Conservation (phyloP, 2,329 filamentous ascomycete species). For the Trichoderma sp. region DNA sequence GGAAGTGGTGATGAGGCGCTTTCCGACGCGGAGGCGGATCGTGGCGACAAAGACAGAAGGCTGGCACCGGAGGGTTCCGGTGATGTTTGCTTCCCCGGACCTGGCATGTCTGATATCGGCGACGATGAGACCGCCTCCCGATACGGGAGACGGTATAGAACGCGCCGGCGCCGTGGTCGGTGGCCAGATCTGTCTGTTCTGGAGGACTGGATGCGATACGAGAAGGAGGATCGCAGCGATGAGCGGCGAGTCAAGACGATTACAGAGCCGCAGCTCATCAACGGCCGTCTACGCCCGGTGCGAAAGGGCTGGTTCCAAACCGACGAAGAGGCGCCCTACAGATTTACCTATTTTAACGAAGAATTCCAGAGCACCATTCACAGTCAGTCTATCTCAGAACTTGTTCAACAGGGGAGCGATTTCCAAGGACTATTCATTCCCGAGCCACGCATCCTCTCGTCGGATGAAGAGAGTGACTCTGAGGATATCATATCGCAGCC, state of each 20-base stretch:
- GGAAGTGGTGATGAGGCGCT: constrained; percentile 32
- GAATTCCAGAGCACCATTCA: constrained; percentile 95
- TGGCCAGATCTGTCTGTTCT: constrained; percentile 86
- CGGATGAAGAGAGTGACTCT: constrained; percentile 67
- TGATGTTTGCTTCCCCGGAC: constrained; percentile 89
- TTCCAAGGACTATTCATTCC: constrained; percentile 91
- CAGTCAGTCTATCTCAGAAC: constrained; percentile 89
- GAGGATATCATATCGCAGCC: constrained; percentile 35
- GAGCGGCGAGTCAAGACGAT: constrained; percentile 85
- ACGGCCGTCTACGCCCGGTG: constrained; percentile 79
- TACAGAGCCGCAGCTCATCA: constrained; percentile 88
- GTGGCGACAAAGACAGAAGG: constrained; percentile 38
- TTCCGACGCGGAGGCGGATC: constrained; percentile 30
- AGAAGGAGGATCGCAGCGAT: constrained; percentile 75
- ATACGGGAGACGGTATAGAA: constrained; percentile 36
- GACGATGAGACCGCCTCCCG: constrained; percentile 66
- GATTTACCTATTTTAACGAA: constrained; percentile 99
- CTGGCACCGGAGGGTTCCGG: constrained; percentile 67
- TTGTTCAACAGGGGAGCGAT: constrained; percentile 78
- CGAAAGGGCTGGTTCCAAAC: constrained; percentile 79
- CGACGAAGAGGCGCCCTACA: constrained; percentile 85
- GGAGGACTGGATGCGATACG: constrained; percentile 85
- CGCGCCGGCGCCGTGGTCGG: constrained; percentile 62
- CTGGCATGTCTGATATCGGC: constrained; percentile 68
- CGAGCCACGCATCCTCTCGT: constrained; percentile 71